Evolutionary conservation across 441 rosid genomes (phyloP).

Genomic region (Metrosideros polymorpha): DNA sequence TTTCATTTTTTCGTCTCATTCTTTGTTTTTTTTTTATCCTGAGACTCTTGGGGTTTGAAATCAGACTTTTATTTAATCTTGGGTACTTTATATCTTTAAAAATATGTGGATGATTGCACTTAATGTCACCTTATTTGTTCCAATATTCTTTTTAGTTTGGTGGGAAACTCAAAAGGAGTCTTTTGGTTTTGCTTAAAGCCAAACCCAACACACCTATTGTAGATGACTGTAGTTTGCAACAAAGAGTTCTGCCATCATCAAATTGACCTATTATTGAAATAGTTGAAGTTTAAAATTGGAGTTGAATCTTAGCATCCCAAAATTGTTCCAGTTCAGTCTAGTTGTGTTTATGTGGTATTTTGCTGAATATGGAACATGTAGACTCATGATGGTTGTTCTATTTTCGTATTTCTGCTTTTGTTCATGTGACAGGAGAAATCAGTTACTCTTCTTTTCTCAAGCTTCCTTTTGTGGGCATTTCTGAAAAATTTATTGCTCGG

Average conservation of each 20-base stretch:
- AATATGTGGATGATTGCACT: background rate
- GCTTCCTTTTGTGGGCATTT: constrained; percentile 37
- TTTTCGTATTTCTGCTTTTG: background rate
- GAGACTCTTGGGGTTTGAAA: background rate
- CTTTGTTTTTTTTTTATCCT: background rate
- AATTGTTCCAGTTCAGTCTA: background rate
- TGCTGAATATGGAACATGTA: background rate
- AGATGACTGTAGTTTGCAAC: background rate
- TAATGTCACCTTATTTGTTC: background rate
- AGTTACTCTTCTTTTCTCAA: constrained; percentile 27
- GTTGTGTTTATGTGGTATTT: background rate
- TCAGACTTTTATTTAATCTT: background rate
- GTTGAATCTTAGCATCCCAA: background rate
- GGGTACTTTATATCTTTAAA: background rate
- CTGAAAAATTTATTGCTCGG: constrained; percentile 28
- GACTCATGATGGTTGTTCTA: background rate
- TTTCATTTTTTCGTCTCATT: background rate
- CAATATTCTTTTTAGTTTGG: background rate
- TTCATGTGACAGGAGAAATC: constrained; percentile 37
- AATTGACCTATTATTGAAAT: background rate
- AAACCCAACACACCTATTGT: background rate
- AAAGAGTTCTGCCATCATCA: background rate
- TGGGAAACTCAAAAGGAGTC: background rate
- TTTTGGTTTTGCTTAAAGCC: background rate
- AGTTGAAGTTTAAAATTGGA: background rate